Evolutionary conservation across 2,329 filamentous ascomycete species (phyloP).

Genomic region (Geosmithia putterillii): DNA sequence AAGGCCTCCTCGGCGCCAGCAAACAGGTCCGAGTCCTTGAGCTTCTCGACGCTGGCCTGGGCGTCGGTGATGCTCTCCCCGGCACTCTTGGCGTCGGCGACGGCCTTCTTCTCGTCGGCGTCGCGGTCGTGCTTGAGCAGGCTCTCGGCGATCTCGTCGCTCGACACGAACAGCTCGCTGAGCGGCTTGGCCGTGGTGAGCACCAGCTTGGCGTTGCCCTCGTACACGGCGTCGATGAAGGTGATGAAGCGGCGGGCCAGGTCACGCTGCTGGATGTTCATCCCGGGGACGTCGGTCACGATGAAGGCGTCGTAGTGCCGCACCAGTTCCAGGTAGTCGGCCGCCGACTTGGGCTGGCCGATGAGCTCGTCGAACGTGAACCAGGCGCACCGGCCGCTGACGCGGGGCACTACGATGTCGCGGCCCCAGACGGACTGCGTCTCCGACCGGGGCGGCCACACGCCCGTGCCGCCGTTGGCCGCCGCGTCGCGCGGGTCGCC

Average conservation of each 20-base stretch:
- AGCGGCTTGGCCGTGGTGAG: constrained; percentile 82
- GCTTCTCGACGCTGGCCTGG: constrained; percentile 68
- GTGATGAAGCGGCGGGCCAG: constrained; percentile 90
- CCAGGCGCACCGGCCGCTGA: constrained; percentile 77
- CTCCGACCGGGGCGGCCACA: constrained; percentile 41
- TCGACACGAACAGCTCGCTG: constrained; percentile 72
- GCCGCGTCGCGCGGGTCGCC: constrained; percentile 67
- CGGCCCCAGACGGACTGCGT: constrained; percentile 85
- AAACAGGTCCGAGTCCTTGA: constrained; percentile 81
- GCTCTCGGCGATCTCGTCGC: constrained; percentile 49
- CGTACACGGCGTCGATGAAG: constrained; percentile 94
- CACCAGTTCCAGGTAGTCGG: constrained; percentile 89
- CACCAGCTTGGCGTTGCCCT: constrained; percentile 84
- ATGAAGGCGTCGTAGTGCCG: constrained; percentile 86
- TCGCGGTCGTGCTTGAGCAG: constrained; percentile 37
- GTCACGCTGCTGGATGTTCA: constrained; percentile 79
- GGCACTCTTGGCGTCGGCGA: constrained; percentile 52
- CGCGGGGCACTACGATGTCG: constrained; percentile 74
- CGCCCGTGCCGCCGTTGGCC: constrained; percentile 53
- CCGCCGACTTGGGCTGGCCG: constrained; percentile 75
- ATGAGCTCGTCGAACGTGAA: constrained; percentile 93
- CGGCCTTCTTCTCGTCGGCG: constrained; percentile 10
- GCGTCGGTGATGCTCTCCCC: constrained; percentile 77
- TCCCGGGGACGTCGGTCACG: constrained; percentile 80
- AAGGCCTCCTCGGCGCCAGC: constrained; percentile 93